Conservation (phyloP, 768 basidiomycete genomes). For the Phlebiopsis gigantea region DNA sequence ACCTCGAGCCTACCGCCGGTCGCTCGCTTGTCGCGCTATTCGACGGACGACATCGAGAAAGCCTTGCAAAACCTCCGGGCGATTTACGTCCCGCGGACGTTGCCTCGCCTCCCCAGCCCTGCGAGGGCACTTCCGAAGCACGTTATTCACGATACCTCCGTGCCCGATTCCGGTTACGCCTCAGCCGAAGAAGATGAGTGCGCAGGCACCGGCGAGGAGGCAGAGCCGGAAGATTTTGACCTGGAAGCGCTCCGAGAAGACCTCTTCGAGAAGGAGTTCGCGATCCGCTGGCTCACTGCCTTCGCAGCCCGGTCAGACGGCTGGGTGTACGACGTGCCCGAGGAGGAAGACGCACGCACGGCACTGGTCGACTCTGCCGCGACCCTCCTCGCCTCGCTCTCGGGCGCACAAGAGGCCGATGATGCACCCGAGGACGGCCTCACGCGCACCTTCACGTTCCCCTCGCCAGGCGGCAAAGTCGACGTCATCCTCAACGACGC, state of each 20-base stretch:
- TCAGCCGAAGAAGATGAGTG: slow-evolving; percentile 58
- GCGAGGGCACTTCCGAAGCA: slow-evolving; percentile 19
- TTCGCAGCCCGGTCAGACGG: slow-evolving; percentile 55
- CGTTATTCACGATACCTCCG: slow-evolving; percentile 34
- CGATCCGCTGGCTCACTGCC: slow-evolving; percentile 72
- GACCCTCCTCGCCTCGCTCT: slow-evolving; percentile 50
- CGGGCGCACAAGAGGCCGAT: slow-evolving; percentile 21
- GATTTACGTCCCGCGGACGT: slow-evolving; percentile 46
- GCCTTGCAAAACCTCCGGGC: slow-evolving; percentile 40
- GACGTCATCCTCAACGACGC: slow-evolving; percentile 66
- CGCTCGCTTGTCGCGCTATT: slow-evolving; percentile 31
- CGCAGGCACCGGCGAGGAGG: slow-evolving; percentile 20
- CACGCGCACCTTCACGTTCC: slow-evolving; percentile 51
- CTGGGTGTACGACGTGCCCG: slow-evolving; percentile 36
- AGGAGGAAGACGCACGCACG: slow-evolving; percentile 36
- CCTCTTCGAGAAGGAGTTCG: slow-evolving; percentile 57
- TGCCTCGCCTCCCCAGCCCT: slow-evolving; percentile 24
- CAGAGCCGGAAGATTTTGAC: slow-evolving; percentile 23
- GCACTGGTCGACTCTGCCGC: slow-evolving; percentile 51
- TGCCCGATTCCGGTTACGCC: slow-evolving; percentile 76
- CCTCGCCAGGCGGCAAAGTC: slow-evolving; percentile 22
- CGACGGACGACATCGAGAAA: slow-evolving; percentile 31
- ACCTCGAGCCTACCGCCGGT: slow-evolving; percentile 56
- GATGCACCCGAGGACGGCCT: slow-evolving; percentile 41
- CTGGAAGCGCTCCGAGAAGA: slow-evolving; percentile 53